Evolutionary conservation across 2,329 filamentous ascomycete species (phyloP).

Genomic region (Fusarium sp.): DNA sequence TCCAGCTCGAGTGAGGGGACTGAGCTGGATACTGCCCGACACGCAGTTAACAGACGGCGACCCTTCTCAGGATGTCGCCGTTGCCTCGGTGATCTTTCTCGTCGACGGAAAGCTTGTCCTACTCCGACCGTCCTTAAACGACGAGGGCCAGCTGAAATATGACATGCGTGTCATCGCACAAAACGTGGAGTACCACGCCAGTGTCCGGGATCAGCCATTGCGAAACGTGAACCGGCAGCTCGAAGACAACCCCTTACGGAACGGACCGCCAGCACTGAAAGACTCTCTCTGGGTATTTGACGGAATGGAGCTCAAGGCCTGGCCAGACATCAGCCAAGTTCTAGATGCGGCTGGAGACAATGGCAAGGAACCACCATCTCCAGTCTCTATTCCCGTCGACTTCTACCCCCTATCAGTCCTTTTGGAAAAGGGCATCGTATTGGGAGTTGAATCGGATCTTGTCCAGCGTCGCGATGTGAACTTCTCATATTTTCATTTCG

Average conservation of each 20-base stretch:
- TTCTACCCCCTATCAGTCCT: slow-evolving; percentile 93
- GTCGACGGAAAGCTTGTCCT: slow-evolving; percentile 96
- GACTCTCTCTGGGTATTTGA: slow-evolving; percentile 97
- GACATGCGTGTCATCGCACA: slow-evolving; percentile 98
- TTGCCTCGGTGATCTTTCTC: slow-evolving; percentile 93
- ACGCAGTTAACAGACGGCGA: slow-evolving; percentile 89
- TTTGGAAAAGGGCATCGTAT: slow-evolving; percentile 86
- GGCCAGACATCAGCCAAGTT: slow-evolving; percentile 89
- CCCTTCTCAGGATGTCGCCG: slow-evolving; percentile 92
- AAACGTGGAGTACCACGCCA: slow-evolving; percentile 93
- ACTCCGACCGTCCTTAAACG: slow-evolving; percentile 85
- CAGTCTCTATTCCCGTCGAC: slow-evolving; percentile 85
- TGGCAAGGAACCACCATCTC: slow-evolving; percentile 74
- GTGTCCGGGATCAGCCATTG: slow-evolving; percentile 84
- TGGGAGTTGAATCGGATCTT: slow-evolving; percentile 91
- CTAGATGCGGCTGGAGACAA: slow-evolving; percentile 74
- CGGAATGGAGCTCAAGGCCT: slow-evolving; percentile 84
- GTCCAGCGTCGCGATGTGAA: slow-evolving; percentile 92
- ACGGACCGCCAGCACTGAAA: slow-evolving; percentile 64
- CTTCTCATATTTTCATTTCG: slow-evolving; percentile 90
- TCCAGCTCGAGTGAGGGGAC: slow-evolving; percentile 87
- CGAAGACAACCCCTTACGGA: slow-evolving; percentile 38
- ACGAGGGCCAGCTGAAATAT: slow-evolving; percentile 88
- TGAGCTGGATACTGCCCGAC: slow-evolving; percentile 96
- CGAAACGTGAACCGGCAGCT: slow-evolving; percentile 46